Base-by-base conservation (phyloP, 2,329 filamentous ascomycete species). In the Aspergillus ochraceus region DNA sequence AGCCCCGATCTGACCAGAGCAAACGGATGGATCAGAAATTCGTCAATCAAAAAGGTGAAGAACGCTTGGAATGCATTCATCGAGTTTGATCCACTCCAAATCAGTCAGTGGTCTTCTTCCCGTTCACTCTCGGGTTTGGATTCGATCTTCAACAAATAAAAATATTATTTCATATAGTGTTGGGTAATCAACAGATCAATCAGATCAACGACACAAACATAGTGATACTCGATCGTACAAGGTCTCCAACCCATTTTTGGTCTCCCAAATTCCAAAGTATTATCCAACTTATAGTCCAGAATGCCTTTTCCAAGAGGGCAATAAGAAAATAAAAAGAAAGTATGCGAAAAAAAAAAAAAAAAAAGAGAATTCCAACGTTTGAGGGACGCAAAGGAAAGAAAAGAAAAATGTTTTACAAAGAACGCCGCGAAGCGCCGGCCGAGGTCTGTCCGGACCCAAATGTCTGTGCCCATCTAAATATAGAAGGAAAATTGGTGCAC, bases 401-500 rank as follows among this genome's bases (percentile, higher is more conserved):
- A 22, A 49, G 19, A 36, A 39, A 52, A 52, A 12, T 61, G 61
- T 61, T 65, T 60, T 63, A 66, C 61, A 65, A 59, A 61, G 30
- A 64, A 68, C 65, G 63, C 66, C 66, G 59, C 51, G 60, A 62
- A 63, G 63, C 65, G 64, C 66, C 67, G 64, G 62, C 64, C 58
- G 55, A 57, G 65, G 60, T 61, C 63, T 59, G 58, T 57, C 52
- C 51, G 59, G 59, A 60, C 62, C 64, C 61, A 58, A 54, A 52
- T 52, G 59, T 64, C 59, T 63, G 59, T 63, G 52, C 64, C 60
- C 60, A 60, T 66, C 64, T 65, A 66, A 63, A 63, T 63, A 73
- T 66, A 65, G 60, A 68, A 65, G 64, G 52, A 70, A 71, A 66
- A 60, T 61, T 59, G 60, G 67, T 61, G 60, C 60, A 53, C 60